Base-by-base conservation (phyloP, 768 basidiomycete species). In the Suillus lakei region DNA sequence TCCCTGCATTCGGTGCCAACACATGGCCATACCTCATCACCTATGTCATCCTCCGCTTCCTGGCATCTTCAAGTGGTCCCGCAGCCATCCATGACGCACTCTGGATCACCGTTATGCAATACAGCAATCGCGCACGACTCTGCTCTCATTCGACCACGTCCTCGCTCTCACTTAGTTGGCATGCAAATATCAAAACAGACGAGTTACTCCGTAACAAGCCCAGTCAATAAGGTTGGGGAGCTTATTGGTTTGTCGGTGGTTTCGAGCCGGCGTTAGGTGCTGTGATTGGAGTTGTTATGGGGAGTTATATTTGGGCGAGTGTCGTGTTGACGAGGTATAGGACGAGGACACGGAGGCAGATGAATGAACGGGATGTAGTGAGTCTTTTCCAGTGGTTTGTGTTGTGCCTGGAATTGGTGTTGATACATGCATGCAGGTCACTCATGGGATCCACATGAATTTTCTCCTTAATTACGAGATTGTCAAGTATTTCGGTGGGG, bases 81-180 rank as follows among this genome's bases (percentile, higher is more conserved):
- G 77, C 84, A 26, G 91, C 90, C 41, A 77, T 94, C 55, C 86
- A 86, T 53, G 86, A 88, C 75, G 84, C 84, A 36, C 81, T 95
- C 3, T 96, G 94, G 91, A 85, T 90, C 4, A 92, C 95, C 1
- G 91, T 99, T 48, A 91, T 95, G 86, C 93, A 95, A 77, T 92
- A 88, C 74, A 93, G 92, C 0, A 93, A 96, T 73, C 80, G 90
- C 71, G 86, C 85, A 67, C 64, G 79, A 71, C 48, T 6, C 61
- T 59, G 48, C 81, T 96, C 61, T 91, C 93, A 12, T 93, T 92
- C 78, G 87, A 95, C 65, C 96, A 97, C 71, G 79, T 97, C 2
- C 83, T 98, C 16, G 92, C 86, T 98, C 6, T 92, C 92, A 1
- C 88, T 96, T 67, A 85, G 90, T 5, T 95, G 91, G 85, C 94